Evolutionary conservation across 2,329 filamentous ascomycete genomes (phyloP), one percentile per base, ranked within the genome.

Genomic region (Neofusicoccum sp.): DNA sequence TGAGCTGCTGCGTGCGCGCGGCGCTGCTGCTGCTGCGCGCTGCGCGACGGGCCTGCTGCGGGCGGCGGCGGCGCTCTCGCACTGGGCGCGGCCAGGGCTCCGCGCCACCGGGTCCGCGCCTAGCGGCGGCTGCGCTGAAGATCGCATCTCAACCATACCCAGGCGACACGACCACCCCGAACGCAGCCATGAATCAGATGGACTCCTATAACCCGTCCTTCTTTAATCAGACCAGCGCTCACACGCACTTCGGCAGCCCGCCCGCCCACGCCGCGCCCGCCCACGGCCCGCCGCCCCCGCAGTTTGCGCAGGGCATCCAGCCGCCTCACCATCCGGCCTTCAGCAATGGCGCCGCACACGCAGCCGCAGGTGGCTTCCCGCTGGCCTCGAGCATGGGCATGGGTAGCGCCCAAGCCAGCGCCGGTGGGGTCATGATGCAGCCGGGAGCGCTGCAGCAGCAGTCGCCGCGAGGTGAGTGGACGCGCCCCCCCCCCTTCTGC

Each of bases 381-480:
- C 45, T 62, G 54, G 45, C 45, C 26, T 63, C 62, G 62, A 67
- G 51, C 66, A 65, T 69, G 67, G 65, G 63, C 58, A 66, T 61
- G 58, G 61, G 62, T 61, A 64, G 62, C 61, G 31, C 51, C 51
- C 51, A 56, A 56, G 51, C 51, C 51, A 43, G 53, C 56, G 60
- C 67, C 62, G 54, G 57, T 60, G 66, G 66, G 68, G 68, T 68
- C 65, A 67, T 70, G 68, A 73, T 73, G 69, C 71, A 71, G 70
- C 70, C 70, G 56, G 70, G 70, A 66, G 67, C 66, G 63, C 67
- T 70, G 68, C 64, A 65, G 64, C 69, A 71, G 60, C 66, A 67
- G 68, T 72, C 71, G 65, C 70, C 71, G 67, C 70, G 73, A 73
- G 71, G 73, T 75, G 71, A 71, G 73, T 70, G 67, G 65, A 66